Percentiles rank a stretch among this genome's conserved stretches.
phyloP scores from a whole-genome alignment of 331 rosid species.

The Acacia pycnantha region DNA sequence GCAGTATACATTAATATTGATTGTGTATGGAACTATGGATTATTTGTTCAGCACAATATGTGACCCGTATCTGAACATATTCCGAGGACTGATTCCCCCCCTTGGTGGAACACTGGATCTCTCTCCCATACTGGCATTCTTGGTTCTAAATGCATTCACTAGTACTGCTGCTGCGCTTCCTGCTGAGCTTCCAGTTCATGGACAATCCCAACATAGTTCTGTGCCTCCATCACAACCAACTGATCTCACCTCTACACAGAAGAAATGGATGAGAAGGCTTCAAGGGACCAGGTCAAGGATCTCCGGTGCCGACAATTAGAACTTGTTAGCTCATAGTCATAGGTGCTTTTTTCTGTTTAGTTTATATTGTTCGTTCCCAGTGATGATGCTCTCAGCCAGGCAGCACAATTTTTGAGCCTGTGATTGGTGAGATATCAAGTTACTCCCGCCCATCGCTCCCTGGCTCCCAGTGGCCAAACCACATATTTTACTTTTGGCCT shows the following conservation, averaged over 20 bases:
- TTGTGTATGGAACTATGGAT: slow-evolving; percentile 1
- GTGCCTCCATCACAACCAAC: slow-evolving; percentile 28
- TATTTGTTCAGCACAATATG: slow-evolving; percentile 73
- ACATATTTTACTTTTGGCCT: background rate
- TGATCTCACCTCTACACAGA: slow-evolving; percentile 52
- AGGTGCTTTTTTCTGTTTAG: slow-evolving; percentile 23
- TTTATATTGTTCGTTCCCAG: slow-evolving; percentile 21
- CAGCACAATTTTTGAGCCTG: slow-evolving; percentile 34
- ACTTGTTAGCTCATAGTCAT: slow-evolving; percentile 7
- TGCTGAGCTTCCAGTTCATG: slow-evolving; percentile 78
- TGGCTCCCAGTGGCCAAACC: background rate
- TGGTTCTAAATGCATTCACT: slow-evolving; percentile 84
- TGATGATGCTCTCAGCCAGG: slow-evolving; percentile 30
- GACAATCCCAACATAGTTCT: slow-evolving; percentile 36
- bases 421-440: slow-evolving; percentile 23
- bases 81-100: slow-evolving; percentile 94
- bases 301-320: slow-evolving; percentile 33
- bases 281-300: slow-evolving; percentile 56
- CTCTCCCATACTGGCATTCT: slow-evolving; percentile 92
- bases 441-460: slow-evolving; percentile 14
- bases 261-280: slow-evolving; percentile 84
- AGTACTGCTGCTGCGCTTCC: slow-evolving; percentile 96
- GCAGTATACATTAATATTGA: background rate
- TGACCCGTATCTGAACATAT: slow-evolving; percentile 94
- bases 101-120: slow-evolving; percentile 93